Evolutionary conservation across 345 rosid genomes (phyloP).

Genomic region (Abelmoschus esculentus): DNA sequence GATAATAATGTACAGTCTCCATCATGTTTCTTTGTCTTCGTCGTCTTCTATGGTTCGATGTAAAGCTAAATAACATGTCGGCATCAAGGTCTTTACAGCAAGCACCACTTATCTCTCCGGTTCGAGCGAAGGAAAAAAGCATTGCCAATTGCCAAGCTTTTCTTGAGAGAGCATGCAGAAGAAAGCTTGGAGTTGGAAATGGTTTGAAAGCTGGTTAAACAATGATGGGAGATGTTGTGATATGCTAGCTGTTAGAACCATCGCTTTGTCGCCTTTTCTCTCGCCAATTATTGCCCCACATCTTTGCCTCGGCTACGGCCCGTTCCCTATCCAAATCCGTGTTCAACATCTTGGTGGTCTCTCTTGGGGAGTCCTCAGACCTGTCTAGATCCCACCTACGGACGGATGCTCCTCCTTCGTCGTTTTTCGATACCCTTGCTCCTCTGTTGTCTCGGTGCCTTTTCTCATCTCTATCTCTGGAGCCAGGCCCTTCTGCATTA

Average conservation of each 20-base stretch:
- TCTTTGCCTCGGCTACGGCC: constrained; percentile 94
- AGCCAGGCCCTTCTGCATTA: constrained; percentile 23
- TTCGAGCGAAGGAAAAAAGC: too few species aligned
- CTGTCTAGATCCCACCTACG: constrained; percentile 68
- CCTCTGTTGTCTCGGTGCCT: constrained; percentile 54
- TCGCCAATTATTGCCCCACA: constrained; percentile 73
- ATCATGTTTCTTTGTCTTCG: constrained; percentile 7
- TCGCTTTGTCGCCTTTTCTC: too few species aligned
- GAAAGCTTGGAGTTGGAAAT: neutral
- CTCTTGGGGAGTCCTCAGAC: constrained; percentile 79
- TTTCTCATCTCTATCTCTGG: constrained; percentile 42
- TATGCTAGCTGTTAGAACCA: too few species aligned
- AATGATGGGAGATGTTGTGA: too few species aligned
- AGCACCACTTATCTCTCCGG: too few species aligned
- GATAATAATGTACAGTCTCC: constrained; percentile 27
- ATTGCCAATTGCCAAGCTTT: too few species aligned
- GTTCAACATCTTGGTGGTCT: constrained; percentile 55
- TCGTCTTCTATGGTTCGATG: constrained; percentile 5
- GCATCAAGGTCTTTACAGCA: constrained; percentile 10
- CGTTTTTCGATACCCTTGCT: constrained; percentile 47
- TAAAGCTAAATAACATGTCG: neutral
- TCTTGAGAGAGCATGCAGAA: too few species aligned
- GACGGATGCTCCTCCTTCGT: constrained; percentile 74
- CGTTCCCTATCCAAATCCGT: constrained; percentile 77
- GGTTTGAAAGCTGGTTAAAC: neutral